phyloP scores from a whole-genome alignment of 176 grass and related monocot genomes.

The Phoenix dactylifera region DNA sequence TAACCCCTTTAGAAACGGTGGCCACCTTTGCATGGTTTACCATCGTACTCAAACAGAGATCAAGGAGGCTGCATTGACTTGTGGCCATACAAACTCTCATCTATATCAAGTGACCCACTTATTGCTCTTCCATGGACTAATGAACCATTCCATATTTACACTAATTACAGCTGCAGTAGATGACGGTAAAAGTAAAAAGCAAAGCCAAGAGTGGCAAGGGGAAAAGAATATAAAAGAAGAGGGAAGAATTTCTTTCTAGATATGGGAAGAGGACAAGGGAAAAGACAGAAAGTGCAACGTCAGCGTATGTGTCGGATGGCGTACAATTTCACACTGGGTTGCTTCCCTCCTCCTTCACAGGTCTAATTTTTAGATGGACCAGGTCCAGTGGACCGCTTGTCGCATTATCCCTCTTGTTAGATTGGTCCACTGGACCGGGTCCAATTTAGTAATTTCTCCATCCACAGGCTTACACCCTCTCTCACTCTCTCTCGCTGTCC shows the following conservation, averaged over 20 bases:
- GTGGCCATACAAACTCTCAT: no score
- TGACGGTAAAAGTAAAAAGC: neutral
- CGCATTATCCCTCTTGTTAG: no score
- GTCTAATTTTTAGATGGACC: no score
- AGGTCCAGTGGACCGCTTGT: no score
- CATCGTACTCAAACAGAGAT: no score
- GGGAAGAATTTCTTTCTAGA: neutral
- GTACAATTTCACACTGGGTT: neutral
- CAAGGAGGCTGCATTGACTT: no score
- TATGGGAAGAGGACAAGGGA: slow-evolving; percentile 6
- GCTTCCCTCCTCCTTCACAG: neutral
- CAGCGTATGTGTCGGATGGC: neutral
- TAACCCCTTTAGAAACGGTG: no score
- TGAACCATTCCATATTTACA: no score
- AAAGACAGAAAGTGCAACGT: slow-evolving; percentile 14
- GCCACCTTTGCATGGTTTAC: no score
- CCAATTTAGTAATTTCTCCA: neutral
- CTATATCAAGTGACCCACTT: no score
- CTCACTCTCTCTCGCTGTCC: slow-evolving; percentile 2
- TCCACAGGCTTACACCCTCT: neutral
- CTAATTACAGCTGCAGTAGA: neutral
- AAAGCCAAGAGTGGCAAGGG: neutral
- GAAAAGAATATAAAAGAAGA: neutral
- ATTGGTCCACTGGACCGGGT: no score
- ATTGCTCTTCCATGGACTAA: no score